phyloP scores from a whole-genome alignment of 176 grass and related monocot species.

The Triticum timopheevii region DNA sequence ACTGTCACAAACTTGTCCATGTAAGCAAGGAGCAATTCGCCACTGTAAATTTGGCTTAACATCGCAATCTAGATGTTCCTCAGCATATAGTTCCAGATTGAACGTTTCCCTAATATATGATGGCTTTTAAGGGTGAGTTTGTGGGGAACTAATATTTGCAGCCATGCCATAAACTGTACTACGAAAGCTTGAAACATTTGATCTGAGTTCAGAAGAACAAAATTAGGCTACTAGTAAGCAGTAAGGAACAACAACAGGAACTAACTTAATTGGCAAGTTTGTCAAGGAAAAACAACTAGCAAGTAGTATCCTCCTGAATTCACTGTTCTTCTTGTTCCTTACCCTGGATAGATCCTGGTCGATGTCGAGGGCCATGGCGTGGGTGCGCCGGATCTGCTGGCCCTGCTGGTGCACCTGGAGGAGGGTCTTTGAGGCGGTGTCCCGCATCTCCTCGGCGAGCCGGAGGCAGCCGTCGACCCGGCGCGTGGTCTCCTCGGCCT shows the following conservation, averaged over 20 bases:
- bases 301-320: too few species aligned
- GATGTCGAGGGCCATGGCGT: constrained; percentile 75
- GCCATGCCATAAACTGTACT: not conserved
- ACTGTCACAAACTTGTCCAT: not conserved
- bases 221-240: not conserved
- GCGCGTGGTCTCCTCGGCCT: constrained; percentile 74
- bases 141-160: not conserved
- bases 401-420: constrained; percentile 88
- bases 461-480: constrained; percentile 53
- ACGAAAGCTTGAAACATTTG: not conserved
- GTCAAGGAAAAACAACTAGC: too few species aligned
- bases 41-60: not conserved
- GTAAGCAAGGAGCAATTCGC: not conserved
- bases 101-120: too few species aligned
- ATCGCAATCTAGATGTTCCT: not conserved
- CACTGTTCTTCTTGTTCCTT: not conserved
- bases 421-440: constrained; percentile 70
- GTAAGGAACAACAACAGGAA: not conserved
- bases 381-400: constrained; percentile 74
- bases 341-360: constrained; percentile 88
- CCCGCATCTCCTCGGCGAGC: constrained; percentile 88
- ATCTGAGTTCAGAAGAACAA: not conserved
- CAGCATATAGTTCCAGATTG: too few species aligned
- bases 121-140: too few species aligned
- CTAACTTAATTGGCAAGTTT: too few species aligned